These are phyloP conservation scores for Roridomyces roridus DNA, from an alignment of 768 basidiomycete genomes.

Conservation along the genomic window DNA sequence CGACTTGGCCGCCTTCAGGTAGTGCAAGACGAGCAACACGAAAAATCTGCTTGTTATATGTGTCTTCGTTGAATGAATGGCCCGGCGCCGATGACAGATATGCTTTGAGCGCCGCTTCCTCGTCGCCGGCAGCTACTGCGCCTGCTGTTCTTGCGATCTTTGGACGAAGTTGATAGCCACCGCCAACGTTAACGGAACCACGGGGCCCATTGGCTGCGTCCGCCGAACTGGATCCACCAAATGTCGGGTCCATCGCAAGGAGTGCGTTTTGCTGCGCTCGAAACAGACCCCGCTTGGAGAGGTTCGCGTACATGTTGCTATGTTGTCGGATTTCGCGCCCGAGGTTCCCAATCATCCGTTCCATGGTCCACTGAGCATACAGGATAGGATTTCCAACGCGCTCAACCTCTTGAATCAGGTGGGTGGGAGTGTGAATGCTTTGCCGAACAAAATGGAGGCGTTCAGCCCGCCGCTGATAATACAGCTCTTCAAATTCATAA, in stretches of 20 bases:
- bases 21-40: not conserved
- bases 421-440: slow-evolving; percentile 32
- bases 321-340: slow-evolving; percentile 31
- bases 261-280: slow-evolving; percentile 25
- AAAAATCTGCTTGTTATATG: not conserved
- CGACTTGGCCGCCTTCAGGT: not conserved
- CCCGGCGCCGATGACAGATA: not conserved
- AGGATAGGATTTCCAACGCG: slow-evolving; percentile 27
- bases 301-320: slow-evolving; percentile 29
- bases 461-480: slow-evolving; percentile 28
- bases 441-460: slow-evolving; percentile 36
- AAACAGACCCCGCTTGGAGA: slow-evolving; percentile 30
- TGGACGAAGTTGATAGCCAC: not conserved
- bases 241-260: slow-evolving; percentile 1
- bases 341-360: slow-evolving; percentile 32
- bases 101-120: not conserved
- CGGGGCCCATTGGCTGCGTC: not conserved
- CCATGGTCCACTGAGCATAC: slow-evolving; percentile 37
- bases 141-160: not conserved
- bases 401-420: slow-evolving; percentile 28
- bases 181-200: not conserved
- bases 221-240: not conserved
- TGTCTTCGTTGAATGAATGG: not conserved
- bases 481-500: slow-evolving; percentile 35
- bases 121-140: not conserved